Base-by-base conservation (phyloP, 352 stramenopile genomes). In the Globisporangium spinosum region DNA sequence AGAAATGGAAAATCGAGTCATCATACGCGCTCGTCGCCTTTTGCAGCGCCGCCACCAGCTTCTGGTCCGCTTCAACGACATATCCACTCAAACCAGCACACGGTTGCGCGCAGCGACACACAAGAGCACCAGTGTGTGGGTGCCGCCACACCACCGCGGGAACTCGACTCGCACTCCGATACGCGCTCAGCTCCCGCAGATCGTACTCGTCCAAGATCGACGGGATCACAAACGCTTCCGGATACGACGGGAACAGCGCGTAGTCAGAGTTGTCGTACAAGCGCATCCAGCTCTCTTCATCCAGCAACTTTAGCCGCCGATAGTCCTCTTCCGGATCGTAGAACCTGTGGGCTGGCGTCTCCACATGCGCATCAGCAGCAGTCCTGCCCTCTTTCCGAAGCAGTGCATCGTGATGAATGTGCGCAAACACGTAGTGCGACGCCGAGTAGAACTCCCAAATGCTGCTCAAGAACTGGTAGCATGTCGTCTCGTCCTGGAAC, bases 161-260 rank as follows among this genome's bases (percentile, higher is more conserved):
- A 34, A 99, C 89, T 20, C 97, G 91, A 70, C 94, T 94, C 57
- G 97, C 97, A 60, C 88, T 97, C 22, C 97, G 93, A 77, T 98
- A 99, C n/a, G 80, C 74, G 22, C 86, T 89, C 29, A 98, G 64
- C 25, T 92, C 82, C 2, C 78, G 74, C 25, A 98, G 68, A 58
- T 98, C 90, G 32, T 94, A 89, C 29, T 98, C 93, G 58, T 97
- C 85, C 20, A 99, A 76, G 7, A 91, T 89, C 0, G 89, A 87
- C 15, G 97, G 97, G 23, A 98, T 89, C 25, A 98, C 85, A 68
- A 99, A 91, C 7, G 89, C 82, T 1, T 84, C 85, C 1, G 97
- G 97, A 74, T 99, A 99, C 27, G 95, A 98, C 15, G 91, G 83
- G 68, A 97, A 98, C 34, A 98, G 76, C 2, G 72, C 77, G 70